Percentiles rank a stretch among this genome's conserved stretches.
These are phyloP conservation scores for Aureobasidium sp. DNA, from an alignment of 2,329 filamentous ascomycete species.

Conservation along the genomic window DNA sequence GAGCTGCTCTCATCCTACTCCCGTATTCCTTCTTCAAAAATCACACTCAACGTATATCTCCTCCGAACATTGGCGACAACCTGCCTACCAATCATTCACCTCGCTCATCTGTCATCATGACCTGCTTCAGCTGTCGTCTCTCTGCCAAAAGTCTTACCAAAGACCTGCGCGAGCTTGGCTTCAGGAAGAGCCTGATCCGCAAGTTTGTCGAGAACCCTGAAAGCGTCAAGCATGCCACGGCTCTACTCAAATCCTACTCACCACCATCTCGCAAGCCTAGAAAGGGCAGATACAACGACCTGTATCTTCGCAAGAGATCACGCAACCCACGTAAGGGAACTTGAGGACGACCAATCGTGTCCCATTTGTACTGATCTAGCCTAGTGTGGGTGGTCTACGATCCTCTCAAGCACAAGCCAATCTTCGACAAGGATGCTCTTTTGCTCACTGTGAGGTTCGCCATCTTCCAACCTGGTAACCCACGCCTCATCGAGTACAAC, in stretches of 20 bases:
- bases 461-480: not conserved
- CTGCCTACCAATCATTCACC: too few relatives aligned
- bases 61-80: too few relatives aligned
- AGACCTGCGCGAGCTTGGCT: not conserved
- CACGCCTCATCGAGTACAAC: not conserved
- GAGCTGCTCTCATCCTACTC: too few relatives aligned
- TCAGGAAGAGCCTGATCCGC: not conserved
- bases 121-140: not conserved
- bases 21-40: too few relatives aligned
- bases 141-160: not conserved
- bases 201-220: not conserved
- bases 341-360: too few relatives aligned
- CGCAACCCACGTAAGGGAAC: not conserved
- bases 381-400: slow-evolving; percentile 8
- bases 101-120: not conserved
- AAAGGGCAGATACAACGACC: not conserved
- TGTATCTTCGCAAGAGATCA: not conserved
- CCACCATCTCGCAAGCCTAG: not conserved
- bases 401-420: not conserved
- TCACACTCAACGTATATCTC: too few relatives aligned
- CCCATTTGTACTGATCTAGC: not conserved
- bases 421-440: not conserved
- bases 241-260: not conserved
- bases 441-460: not conserved
- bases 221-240: not conserved